Percentiles rank a stretch among this genome's conserved stretches.
Evolutionary conservation across 2,329 filamentous ascomycete genomes (phyloP).

Genomic region (Colletotrichum sp.): DNA sequence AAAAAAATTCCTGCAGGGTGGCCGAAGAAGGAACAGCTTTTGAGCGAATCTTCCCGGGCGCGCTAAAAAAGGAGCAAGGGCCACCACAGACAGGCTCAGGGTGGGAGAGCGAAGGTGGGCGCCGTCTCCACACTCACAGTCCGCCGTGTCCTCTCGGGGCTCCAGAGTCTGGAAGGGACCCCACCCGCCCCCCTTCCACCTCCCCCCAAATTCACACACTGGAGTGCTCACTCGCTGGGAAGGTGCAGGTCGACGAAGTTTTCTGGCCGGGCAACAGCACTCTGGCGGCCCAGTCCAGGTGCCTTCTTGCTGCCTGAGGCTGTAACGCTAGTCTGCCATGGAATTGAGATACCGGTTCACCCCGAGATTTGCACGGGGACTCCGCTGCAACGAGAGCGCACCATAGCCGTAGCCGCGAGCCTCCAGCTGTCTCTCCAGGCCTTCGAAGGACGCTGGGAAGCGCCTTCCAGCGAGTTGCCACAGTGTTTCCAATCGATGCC

Average conservation of each 20-base stretch:
- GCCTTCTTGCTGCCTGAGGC: constrained; percentile 16
- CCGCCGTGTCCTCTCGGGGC: not conserved
- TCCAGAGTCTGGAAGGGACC: not conserved
- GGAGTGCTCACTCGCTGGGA: not conserved
- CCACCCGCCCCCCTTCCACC: constrained; percentile 13
- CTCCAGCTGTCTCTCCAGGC: not conserved
- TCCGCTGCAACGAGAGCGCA: not conserved
- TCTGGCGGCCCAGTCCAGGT: not conserved
- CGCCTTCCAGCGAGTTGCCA: not conserved
- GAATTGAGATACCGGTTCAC: constrained; percentile 25
- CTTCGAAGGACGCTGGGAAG: not conserved
- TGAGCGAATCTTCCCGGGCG: constrained; percentile 60
- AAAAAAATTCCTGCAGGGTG: constrained; percentile 57
- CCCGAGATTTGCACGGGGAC: constrained; percentile 24
- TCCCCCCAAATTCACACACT: constrained; percentile 1
- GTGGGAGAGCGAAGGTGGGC: constrained; percentile 22
- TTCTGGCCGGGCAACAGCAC: constrained; percentile 18
- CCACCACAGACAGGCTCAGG: constrained; percentile 17
- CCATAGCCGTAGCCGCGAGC: not conserved
- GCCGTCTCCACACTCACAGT: constrained; percentile 14
- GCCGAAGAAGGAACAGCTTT: constrained; percentile 47
- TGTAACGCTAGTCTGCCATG: constrained; percentile 19
- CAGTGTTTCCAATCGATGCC: not conserved
- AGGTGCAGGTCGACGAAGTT: constrained; percentile 11
- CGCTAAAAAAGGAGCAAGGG: constrained; percentile 20